phyloP scores from a whole-genome alignment of 495 filamentous ascomycete species.

The Penicillium egyptiacum region DNA sequence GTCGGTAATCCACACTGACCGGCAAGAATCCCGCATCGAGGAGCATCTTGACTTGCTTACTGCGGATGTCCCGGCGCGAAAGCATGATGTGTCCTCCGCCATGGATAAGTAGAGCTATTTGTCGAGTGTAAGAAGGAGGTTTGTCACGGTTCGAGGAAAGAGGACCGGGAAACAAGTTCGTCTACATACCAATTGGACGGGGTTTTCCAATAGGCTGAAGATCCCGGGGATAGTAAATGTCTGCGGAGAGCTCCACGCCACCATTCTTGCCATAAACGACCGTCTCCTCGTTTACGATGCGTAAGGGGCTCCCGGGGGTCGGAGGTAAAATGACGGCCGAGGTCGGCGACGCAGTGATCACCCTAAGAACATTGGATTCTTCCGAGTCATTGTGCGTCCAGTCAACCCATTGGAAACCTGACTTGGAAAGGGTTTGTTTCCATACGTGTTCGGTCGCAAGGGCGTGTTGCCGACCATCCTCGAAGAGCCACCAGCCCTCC shows the following conservation, averaged over 20 bases:
- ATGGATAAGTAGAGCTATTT: slow-evolving; percentile 37
- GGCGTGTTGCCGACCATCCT: slow-evolving; percentile 30
- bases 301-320: not conserved
- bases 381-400: slow-evolving; percentile 1
- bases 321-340: not conserved
- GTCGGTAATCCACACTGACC: slow-evolving; percentile 54
- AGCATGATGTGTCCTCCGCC: slow-evolving; percentile 53
- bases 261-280: not conserved
- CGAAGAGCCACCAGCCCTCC: slow-evolving; percentile 40
- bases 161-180: not conserved
- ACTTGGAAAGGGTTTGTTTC: not conserved
- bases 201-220: not conserved
- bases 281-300: not conserved
- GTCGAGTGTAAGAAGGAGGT: not conserved
- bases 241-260: not conserved
- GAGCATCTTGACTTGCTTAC: slow-evolving; percentile 38
- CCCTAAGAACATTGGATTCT: not conserved
- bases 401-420: not conserved
- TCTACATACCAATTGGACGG: slow-evolving; percentile 6
- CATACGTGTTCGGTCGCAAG: slow-evolving; percentile 9
- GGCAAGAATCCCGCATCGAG: slow-evolving; percentile 48
- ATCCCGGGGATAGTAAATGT: slow-evolving; percentile 1
- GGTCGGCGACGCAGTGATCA: not conserved
- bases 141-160: not conserved
- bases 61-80: slow-evolving; percentile 43